Evolutionary conservation across 306 rosid species (phyloP).

Genomic region (Abrus pulchellus): DNA sequence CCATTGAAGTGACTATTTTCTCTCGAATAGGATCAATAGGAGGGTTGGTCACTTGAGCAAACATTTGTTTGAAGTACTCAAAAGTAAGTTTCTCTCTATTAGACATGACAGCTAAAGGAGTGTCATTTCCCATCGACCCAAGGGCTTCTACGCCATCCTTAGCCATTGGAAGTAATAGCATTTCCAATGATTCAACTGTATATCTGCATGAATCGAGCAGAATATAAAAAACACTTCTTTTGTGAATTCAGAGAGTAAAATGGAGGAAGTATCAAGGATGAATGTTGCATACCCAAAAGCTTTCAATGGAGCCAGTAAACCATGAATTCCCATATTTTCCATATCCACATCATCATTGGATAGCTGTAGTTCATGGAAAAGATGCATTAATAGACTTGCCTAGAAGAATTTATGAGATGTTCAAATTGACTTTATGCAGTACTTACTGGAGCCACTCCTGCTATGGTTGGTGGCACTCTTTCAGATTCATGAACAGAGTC

Average conservation of each 20-base stretch:
- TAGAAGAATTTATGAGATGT: conserved; percentile 10
- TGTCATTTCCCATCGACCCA: conserved; percentile 99
- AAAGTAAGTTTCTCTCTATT: conserved; percentile 88
- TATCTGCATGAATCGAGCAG: conserved; percentile 65
- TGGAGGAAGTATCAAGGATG: conserved; percentile 31
- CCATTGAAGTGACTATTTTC: conserved; percentile 96
- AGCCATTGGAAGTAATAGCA: conserved; percentile 99
- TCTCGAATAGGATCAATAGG: conserved; percentile 98
- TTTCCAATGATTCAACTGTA: conserved; percentile 88
- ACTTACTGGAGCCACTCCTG: conserved; percentile 85
- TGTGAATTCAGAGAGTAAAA: conserved; percentile 35
- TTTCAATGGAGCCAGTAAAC: conserved; percentile 82
- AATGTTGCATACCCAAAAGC: conserved; percentile 83
- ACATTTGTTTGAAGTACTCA: conserved; percentile 98
- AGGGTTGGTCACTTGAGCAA: conserved; percentile 99
- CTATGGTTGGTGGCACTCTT: conserved; percentile 70
- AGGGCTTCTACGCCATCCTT: conserved; percentile 95
- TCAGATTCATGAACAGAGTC: conserved; percentile 76
- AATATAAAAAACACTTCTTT: conserved; percentile 39
- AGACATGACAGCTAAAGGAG: conserved; percentile 97
- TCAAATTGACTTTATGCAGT: conserved; percentile 17
- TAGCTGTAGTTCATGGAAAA: conserved; percentile 60
- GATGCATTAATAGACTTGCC: conserved; percentile 35
- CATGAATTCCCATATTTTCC: conserved; percentile 87
- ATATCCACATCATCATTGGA: conserved; percentile 67